Evolutionary conservation across 768 basidiomycete genomes (phyloP), one percentile per base, ranked within the genome.

Genomic region (Serpula lacrymans): DNA sequence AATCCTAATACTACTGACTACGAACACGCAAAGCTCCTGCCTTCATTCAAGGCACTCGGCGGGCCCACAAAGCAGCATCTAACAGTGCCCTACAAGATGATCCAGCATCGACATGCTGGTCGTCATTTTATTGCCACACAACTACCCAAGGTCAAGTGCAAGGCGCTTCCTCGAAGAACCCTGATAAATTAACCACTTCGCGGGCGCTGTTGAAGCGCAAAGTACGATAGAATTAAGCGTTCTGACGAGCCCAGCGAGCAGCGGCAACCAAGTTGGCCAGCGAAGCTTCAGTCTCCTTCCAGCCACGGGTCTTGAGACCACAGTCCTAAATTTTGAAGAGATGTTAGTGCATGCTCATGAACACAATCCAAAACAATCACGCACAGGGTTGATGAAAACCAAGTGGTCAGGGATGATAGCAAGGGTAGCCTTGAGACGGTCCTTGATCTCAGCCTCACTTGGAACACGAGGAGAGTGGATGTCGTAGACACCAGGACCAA

Each of bases 381-480:
- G 46, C 51, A 78, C 77, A 43, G 95, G 95, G 77, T 97, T 97
- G 68, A 98, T 75, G 63, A 89, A 88, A 63, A 91, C 77, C 42
- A 93, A 77, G 44, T 84, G 76, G 57, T 77, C 74, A 44, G 88
- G 84, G 50, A 97, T 80, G 58, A 87, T 85, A 39, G 71, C 70
- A 53, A 90, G 80, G 79, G 95, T 92, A 50, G 80, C 65, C 65
- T 78, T 78, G 61, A 98, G 74, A 56, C 94, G 88, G 54, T 94
- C 85, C 72, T 83, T 86, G 72, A 98, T 93, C 74, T 99, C 96
- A 64, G 92, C 78, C 55, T 83, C 80, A 45, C 81, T 71, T 32
- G 96, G 96, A 49, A 99, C 89, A 80, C 96, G 93, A 48, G 96
- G 96, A 54, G 94, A 97, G 77, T 98, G 96, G 71, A 99, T 96